These are phyloP conservation scores for Diaporthe amygdali DNA, from an alignment of 2,329 filamentous ascomycete genomes.

Conservation along the genomic window DNA sequence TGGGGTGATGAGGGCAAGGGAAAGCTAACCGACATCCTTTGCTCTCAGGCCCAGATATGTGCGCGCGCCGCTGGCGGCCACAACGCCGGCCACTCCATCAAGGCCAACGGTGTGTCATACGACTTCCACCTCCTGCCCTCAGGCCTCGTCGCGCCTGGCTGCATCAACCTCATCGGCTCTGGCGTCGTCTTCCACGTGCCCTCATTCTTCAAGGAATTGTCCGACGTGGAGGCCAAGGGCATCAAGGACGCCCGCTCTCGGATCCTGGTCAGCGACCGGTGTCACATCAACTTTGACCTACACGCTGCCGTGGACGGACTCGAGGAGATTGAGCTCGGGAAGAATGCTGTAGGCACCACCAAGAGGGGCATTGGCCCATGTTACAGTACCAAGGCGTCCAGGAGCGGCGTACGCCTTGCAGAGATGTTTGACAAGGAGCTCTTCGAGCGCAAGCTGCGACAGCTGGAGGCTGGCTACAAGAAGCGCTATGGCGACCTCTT, in stretches of 20 bases:
- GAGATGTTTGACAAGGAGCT: constrained; percentile 71
- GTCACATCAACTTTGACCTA: constrained; percentile 67
- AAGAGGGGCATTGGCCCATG: constrained; percentile 36
- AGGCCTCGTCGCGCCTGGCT: constrained; percentile 73
- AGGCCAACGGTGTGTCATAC: constrained; percentile 46
- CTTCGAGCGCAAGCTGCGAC: constrained; percentile 71
- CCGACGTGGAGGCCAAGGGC: constrained; percentile 64
- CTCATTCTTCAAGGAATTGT: constrained; percentile 70
- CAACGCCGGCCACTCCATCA: constrained; percentile 61
- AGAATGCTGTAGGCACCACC: constrained; percentile 49
- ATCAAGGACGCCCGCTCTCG: constrained; percentile 58
- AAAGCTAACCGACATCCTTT: constrained; percentile 64
- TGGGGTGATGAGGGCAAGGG: constrained; percentile 56
- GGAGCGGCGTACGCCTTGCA: constrained; percentile 69
- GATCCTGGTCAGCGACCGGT: constrained; percentile 66
- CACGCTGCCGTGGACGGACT: constrained; percentile 71
- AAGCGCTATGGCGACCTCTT: constrained; percentile 72
- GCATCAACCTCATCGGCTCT: constrained; percentile 76
- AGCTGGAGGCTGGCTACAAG: constrained; percentile 66
- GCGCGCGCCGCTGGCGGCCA: constrained; percentile 63
- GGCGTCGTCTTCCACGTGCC: constrained; percentile 66
- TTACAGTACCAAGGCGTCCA: constrained; percentile 33
- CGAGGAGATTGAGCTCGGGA: constrained; percentile 59
- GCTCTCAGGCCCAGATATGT: constrained; percentile 57
- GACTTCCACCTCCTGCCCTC: constrained; percentile 70